Conservation (phyloP, 2,329 filamentous ascomycete genomes). For the Claviceps sp. region DNA sequence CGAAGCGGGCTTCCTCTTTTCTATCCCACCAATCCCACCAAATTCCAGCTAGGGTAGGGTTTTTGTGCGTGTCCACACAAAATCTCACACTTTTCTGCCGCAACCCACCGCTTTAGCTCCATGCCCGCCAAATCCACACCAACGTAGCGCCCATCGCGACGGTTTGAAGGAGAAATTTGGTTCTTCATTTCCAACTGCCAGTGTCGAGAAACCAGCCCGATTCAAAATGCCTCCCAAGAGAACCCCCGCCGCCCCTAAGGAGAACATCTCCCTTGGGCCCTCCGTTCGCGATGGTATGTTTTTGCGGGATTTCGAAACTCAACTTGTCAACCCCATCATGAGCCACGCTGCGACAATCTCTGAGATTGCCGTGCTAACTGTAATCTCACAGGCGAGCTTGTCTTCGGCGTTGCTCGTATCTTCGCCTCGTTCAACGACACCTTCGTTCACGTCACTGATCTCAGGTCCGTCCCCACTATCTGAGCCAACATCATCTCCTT, state of each 20-base stretch:
- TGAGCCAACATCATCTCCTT: background rate
- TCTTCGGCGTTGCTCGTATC: slow-evolving; percentile 96
- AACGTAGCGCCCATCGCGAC: slow-evolving; percentile 14
- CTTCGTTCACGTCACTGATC: slow-evolving; percentile 99
- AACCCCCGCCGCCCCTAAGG: slow-evolving; percentile 67
- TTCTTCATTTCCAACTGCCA: slow-evolving; percentile 22
- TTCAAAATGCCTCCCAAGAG: slow-evolving; percentile 90
- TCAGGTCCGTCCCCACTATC: slow-evolving; percentile 49
- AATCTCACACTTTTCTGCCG: slow-evolving; percentile 21
- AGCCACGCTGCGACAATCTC: no score
- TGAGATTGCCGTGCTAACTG: slow-evolving; percentile 7
- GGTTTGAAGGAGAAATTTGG: slow-evolving; percentile 10
- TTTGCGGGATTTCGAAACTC: background rate
- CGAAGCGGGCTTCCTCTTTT: background rate
- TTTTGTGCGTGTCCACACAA: slow-evolving; percentile 13
- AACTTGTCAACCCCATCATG: background rate
- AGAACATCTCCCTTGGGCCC: slow-evolving; percentile 98
- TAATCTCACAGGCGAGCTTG: slow-evolving; percentile 62
- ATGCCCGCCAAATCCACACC: slow-evolving; percentile 13
- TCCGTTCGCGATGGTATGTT: slow-evolving; percentile 80
- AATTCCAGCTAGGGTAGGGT: slow-evolving; percentile 20
- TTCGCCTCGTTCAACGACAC: slow-evolving; percentile 88
- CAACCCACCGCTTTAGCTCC: slow-evolving; percentile 19
- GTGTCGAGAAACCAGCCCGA: slow-evolving; percentile 20
- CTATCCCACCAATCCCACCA: background rate